Conservation (phyloP, 2,329 filamentous ascomycete species). For the Trichoderma koningii region DNA sequence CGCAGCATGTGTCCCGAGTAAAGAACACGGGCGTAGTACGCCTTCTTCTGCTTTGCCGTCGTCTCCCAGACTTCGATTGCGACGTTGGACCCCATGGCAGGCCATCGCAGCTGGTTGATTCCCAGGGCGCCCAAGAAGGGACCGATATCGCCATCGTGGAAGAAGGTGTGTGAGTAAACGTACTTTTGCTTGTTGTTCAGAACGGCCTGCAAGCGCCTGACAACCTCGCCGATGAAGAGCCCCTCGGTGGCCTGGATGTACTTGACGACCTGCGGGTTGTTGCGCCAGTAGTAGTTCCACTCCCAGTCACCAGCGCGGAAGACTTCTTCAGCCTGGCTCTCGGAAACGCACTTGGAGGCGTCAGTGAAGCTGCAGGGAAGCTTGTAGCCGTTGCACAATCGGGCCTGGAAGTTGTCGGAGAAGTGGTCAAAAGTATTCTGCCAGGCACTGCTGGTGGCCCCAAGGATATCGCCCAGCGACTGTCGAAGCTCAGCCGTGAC, state of each 20-base stretch:
- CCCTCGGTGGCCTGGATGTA: slow-evolving; percentile 20
- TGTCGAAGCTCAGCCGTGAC: slow-evolving; percentile 11
- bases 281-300: slow-evolving; percentile 24
- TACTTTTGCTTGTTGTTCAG: slow-evolving; percentile 6
- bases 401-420: slow-evolving; percentile 23
- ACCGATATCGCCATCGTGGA: slow-evolving; percentile 16
- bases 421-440: slow-evolving; percentile 23
- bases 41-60: background rate
- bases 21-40: slow-evolving; percentile 12
- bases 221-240: slow-evolving; percentile 15
- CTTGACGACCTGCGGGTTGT: slow-evolving; percentile 1
- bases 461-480: slow-evolving; percentile 13
- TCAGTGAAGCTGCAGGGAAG: slow-evolving; percentile 20
- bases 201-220: slow-evolving; percentile 4
- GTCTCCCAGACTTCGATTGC: slow-evolving; percentile 23
- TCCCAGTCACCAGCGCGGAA: slow-evolving; percentile 23
- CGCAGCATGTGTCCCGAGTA: slow-evolving; percentile 21
- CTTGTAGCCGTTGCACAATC: slow-evolving; percentile 18
- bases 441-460: slow-evolving; percentile 11
- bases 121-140: slow-evolving; percentile 17
- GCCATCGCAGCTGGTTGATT: slow-evolving; percentile 21
- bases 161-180: slow-evolving; percentile 15
- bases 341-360: slow-evolving; percentile 7
- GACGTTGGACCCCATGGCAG: slow-evolving; percentile 19
- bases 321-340: slow-evolving; percentile 14